Evolutionary conservation across 139 green algal species (phyloP), one percentile per base, ranked within the genome.

Genomic region (Pleodorina starrii): DNA sequence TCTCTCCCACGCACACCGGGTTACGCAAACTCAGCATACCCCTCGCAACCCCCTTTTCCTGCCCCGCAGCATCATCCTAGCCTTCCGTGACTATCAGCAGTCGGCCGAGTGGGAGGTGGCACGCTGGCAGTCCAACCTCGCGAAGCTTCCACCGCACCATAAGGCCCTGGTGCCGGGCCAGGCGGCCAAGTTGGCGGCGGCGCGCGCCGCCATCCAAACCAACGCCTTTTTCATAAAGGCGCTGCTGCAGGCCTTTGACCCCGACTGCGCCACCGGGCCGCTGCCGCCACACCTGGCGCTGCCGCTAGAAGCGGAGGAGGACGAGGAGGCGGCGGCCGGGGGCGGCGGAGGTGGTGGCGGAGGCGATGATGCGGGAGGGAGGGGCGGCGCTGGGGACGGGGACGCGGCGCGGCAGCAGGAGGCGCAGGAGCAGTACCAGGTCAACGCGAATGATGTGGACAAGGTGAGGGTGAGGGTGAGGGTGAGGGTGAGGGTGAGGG

Each of bases 121-220:
- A 0, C 90, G 97, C 19, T 99, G 97, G 97, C 90, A 97, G 77
- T 74, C 80, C 51, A 98, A 97, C 78, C 96, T 92, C 76, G 36
- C 27, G 0, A 84, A 73, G 32, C 86, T 98, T 16, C 85, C 92
- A 19, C 51, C 90, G 0, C 54, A 88, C 35, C 95, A 97, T 83
- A 85, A 89, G 60, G 48, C 50, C 1, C 80, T 96, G 48, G 73
- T 97, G 42, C 35, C 76, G 21, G 43, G 69, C 35, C 84, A 94
- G 50, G 81, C 90, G 10, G 85, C 85, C 51, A 96, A 97, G 79
- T 91, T 91, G 46, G 72, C 51, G 11, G 82, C 72, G 5, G 93
- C 93, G 19, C 89, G 92, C 0, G 21, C 86, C 1, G 88, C 76
- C 43, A 90, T 96, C 21, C 38, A 95, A 35, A 87, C 85, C 74